Evolutionary conservation across 768 basidiomycete species (phyloP), one percentile per base, ranked within the genome.

Genomic region (Suillus discolor): DNA sequence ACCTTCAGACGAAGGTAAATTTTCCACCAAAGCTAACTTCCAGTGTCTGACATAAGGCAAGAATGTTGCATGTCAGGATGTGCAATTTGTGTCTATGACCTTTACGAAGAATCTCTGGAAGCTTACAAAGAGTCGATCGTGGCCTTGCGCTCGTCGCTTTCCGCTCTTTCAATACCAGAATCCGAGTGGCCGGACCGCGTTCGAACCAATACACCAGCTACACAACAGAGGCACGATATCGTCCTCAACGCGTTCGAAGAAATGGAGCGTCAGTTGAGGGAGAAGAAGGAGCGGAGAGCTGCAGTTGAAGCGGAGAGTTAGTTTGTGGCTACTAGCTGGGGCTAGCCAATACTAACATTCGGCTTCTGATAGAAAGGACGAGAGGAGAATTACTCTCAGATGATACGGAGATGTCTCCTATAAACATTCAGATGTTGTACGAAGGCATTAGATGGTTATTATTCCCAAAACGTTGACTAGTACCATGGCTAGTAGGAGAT

Each of bases 51-150:
- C 45, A 45, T 25, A 47, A 20, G 62, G 16, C 12, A 69, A 95
- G 94, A 95, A 77, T 96, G 94, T 76, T 97, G 94, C 80, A 96
- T 96, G 94, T 94, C 93, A 3, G 93, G 93, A 38, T 97, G 95
- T 72, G 92, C 94, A 0, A 78, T 96, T n/a, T 96, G 95, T 75
- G 91, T 96, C 9, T 93, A 96, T 77, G 93, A 94, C 70, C 75
- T 95, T 31, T 94, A 95, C 77, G 88, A 92, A 66, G 93, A 94
- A 57, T 85, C 89, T 0, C 75, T 93, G 2, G 79, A 80, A 28
- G 80, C 79, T 15, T 94, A 94, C 79, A 82, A 84, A 31, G 81
- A 84, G 15, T 82, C 87, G 5, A 68, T 94, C 0, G 71, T 71
- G 3, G 66, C 79, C 0, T 75, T 95, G 12, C 83, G 84, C n/a